A percentile compares a stretch with the other conserved stretches of the same genome.
Conservation (phyloP, 140 eudicot genomes). For the Senecio squalidus region DNA sequence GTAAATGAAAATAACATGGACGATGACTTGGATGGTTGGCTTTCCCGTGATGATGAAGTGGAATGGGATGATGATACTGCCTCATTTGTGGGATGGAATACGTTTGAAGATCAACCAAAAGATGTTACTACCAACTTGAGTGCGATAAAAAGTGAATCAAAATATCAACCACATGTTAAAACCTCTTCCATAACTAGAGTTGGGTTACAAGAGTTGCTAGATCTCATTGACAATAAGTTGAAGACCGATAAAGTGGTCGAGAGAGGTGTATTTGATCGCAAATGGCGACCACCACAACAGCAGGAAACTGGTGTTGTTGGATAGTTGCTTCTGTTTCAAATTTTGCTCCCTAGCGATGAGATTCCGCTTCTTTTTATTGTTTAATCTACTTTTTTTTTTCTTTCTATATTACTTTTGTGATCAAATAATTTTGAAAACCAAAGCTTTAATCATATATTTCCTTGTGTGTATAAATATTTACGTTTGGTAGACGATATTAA, state of each 20-base stretch:
- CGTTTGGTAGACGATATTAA: too few relatives aligned
- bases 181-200: constrained; percentile 82
- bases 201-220: constrained; percentile 79
- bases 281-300: constrained; percentile 82
- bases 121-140: constrained; percentile 10
- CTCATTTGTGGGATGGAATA: constrained; percentile 36
- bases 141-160: constrained; percentile 1
- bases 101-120: constrained; percentile 23
- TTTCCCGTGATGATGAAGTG: constrained; percentile 43
- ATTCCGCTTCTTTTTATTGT: too few relatives aligned
- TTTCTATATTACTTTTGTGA: too few relatives aligned
- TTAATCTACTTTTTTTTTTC: too few relatives aligned
- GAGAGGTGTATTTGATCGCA: constrained; percentile 49
- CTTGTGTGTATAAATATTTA: too few relatives aligned
- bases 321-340: too few relatives aligned
- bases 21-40: constrained; percentile 57
- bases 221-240: constrained; percentile 59
- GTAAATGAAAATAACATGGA: constrained; percentile 17
- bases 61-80: constrained; percentile 39
- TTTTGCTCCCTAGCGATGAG: too few relatives aligned
- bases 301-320: constrained; percentile 48
- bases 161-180: constrained; percentile 45
- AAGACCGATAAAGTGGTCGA: constrained; percentile 29
- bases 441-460: too few relatives aligned
- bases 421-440: too few relatives aligned